Evolutionary conservation across 331 rosid genomes (phyloP).

Genomic region (Rosa hybrid): DNA sequence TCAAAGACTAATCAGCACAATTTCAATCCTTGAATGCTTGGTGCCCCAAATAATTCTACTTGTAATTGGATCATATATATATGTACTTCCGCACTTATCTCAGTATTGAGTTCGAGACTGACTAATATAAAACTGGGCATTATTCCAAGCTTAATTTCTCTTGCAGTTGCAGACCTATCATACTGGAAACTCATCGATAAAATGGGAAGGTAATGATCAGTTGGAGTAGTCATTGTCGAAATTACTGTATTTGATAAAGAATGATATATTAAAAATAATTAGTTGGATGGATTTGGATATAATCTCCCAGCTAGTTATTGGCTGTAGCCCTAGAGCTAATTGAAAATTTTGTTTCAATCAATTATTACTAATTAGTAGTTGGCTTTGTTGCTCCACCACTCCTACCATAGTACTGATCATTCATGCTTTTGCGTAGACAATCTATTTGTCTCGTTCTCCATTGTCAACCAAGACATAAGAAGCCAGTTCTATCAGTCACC

Average conservation of each 20-base stretch:
- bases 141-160: neutral
- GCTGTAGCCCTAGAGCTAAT: neutral
- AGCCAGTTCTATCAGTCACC: neutral
- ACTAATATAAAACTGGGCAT: neutral
- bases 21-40: constrained; percentile 7
- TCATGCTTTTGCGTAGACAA: neutral
- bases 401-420: neutral
- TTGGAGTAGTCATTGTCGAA: neutral
- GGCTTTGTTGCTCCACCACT: neutral
- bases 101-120: neutral
- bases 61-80: neutral
- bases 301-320: neutral
- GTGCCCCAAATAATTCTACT: neutral
- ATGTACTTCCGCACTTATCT: neutral
- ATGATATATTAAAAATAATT: neutral
- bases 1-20: neutral
- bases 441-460: neutral
- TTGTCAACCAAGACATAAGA: constrained; percentile 4
- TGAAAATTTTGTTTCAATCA: neutral
- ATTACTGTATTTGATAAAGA: neutral
- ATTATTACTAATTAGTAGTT: neutral
- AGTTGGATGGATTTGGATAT: neutral
- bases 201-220: neutral
- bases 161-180: neutral
- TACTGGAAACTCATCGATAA: neutral